Evolutionary conservation across 345 rosid species (phyloP), one percentile per base, ranked within the genome.

Genomic region (Raphanus raphanistrum): DNA sequence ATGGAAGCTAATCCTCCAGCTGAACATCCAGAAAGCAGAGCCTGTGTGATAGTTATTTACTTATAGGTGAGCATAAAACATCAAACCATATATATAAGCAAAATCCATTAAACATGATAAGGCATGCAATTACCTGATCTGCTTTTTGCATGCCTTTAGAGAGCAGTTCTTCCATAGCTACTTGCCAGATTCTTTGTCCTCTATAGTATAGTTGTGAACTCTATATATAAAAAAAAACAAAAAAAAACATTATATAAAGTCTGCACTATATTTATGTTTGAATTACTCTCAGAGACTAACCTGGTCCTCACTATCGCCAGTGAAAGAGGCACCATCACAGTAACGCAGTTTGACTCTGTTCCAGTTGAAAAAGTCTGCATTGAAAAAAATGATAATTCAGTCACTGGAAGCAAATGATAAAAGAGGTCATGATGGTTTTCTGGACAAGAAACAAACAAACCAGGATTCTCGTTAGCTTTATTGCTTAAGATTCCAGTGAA

Each of bases 11-110:
- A 84, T 43, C 95, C 95, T 57, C 97, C 98, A 5, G 98, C 97
- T 52, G 98, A 94, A 81, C 98, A 94, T 78, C 98, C 98, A n/a
- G 98, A 92, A 64, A 92, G 94, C 79, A 94, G 86, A 80, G 92
- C 98, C 97, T 94, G 68, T 8, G 84, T 12, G 8, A 76, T 9
- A 68, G 10, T 63, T 13, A 59, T 4, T 3, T 38, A 65, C 16
- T 65, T 8, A 3, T 6, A 6, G 1, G 26, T 71, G 60, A 35
- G 58, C 12, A 0, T 0, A 21, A 21, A 21, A 21, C 21, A 21
- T 21, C 21, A 21, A 21, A 21, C 21, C 21, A 21, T 21, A 21
- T 21, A 21, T 21, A 21, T 21, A 21, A 21, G 21, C 21, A 21
- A 21, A 21, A 21, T 21, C 21, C 21, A 21, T 21, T 21, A 21